These are phyloP conservation scores for Mycena galericulata DNA, from an alignment of 768 basidiomycete genomes.

Conservation along the genomic window DNA sequence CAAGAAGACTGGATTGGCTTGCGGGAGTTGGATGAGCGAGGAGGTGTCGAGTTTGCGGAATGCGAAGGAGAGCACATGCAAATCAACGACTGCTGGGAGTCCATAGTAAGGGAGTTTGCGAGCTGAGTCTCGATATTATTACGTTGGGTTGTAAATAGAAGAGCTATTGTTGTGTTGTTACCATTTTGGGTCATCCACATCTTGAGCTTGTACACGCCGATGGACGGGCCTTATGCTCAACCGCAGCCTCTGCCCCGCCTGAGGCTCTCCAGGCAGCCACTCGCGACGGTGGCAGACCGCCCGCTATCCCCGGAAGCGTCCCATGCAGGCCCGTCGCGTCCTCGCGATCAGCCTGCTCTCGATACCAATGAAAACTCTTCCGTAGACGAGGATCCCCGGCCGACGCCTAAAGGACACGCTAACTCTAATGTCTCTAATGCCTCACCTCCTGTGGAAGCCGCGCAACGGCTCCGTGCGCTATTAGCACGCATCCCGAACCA, in stretches of 20 bases:
- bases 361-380: slow-evolving; percentile 41
- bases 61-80: slow-evolving; percentile 87
- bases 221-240: slow-evolving; percentile 43
- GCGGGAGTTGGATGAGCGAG: slow-evolving; percentile 74
- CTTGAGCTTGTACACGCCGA: slow-evolving; percentile 35
- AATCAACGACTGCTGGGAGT: slow-evolving; percentile 71
- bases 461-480: slow-evolving; percentile 73
- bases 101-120: slow-evolving; percentile 56
- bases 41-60: slow-evolving; percentile 65
- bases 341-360: slow-evolving; percentile 48
- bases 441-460: slow-evolving; percentile 45
- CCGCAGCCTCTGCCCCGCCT: slow-evolving; percentile 48
- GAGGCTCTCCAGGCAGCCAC: slow-evolving; percentile 48
- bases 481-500: slow-evolving; percentile 62
- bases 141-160: neutral
- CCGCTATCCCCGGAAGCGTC: slow-evolving; percentile 34
- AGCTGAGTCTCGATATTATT: slow-evolving; percentile 43
- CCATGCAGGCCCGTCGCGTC: slow-evolving; percentile 52
- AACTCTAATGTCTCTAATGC: slow-evolving; percentile 42
- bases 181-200: slow-evolving; percentile 23
- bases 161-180: neutral
- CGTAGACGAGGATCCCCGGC: slow-evolving; percentile 49
- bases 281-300: slow-evolving; percentile 40
- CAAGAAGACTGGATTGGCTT: slow-evolving; percentile 87
- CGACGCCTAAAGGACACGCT: slow-evolving; percentile 49